Base-by-base conservation (phyloP, 78 protist species). In the Speleostelium caveatum region DNA sequence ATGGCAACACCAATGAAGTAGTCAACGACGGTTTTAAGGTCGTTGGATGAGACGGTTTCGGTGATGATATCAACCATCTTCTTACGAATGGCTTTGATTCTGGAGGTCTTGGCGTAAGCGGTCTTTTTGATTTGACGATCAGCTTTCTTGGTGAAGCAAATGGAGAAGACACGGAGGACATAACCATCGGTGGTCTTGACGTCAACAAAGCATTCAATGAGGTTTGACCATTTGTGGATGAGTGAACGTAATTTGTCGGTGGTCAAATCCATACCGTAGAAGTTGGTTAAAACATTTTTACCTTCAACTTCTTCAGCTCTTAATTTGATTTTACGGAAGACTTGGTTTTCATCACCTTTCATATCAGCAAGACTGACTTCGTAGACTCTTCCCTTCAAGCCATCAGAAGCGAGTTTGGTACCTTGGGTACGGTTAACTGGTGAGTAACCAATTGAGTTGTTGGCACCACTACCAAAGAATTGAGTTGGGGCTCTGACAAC, bases 261-360 rank as follows among this genome's bases (percentile, higher is more conserved):
- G 96, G 99, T 99, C 91, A 99, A 42, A 75, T 67, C 79, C 97
- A 99, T 94, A 65, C 99, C 99, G 97, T 98, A 96, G 97, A 99
- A 99, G 97, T 97, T 96, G 83, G 99, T 96, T 35, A 98, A 94
- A 73, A 93, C 80, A 73, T 62, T 69, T 56, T 59, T 6, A 53
- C 99, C 99, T 87, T 95, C 96, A 38, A 99, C 99, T 24, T 98
- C 99, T 95, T 98, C 99, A 53, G 71, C 67, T 75, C 86, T 67
- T 60, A 99, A 96, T 73, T 87, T 67, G 94, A 99, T 94, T 95
- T 97, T 98, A 76, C 99, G 97, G 98, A 35, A 94, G 24, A 79
- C 78, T 91, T 96, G 97, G 45, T 91, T 96, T 94, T 96, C 99
- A 28, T 97, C 97, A 51, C 77, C 42, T 87, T 92, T 93, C 63